Base-by-base conservation (phyloP, 768 basidiomycete species). In the Termitomyces sp. region DNA sequence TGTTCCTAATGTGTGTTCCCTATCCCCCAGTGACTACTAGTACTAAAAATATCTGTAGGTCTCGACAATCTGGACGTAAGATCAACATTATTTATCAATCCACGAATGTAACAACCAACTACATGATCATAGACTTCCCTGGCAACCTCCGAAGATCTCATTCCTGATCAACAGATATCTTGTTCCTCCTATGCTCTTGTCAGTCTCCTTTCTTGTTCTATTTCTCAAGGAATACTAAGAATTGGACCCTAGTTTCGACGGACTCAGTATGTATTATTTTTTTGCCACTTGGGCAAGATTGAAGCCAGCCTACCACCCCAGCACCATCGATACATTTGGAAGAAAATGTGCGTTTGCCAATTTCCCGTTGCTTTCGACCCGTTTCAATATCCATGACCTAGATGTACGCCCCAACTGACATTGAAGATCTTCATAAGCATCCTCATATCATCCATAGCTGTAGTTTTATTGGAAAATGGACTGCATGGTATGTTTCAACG, bases 121-220 rank as follows among this genome's bases (percentile, higher is more conserved):
- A 32, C 7, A 55, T 8, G 7, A 13, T 20, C 2, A n/a, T 20
- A 55, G 55, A 55, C 55, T 55, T n/a, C 55, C 55, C 1, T 55
- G 55, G 55, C 55, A 44, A 33, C n/a, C 7, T 33, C 55, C 55
- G 4, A 55, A 55, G 40, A 55, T 55, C 40, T 55, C 55, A 20
- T 55, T 55, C n/a, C 28, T 55, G 18, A 55, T 55, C n/a, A 55
- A 55, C 13, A 28, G 55, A 33, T 55, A 55, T 33, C 18, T 55
- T 33, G 55, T 55, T 44, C 55, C 55, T 55, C 55, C 55, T 55
- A 55, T 55, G 55, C 42, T 55, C 28, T 16, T 55, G 55, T 55
- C 3, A 33, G 55, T 42, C 6, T 42, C 20, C 1, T 42, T 44
- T 20, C 0, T 13, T 6, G 28, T 1, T 1, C 11, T 18, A 3